phyloP scores from a whole-genome alignment of 2,329 filamentous ascomycete genomes.

The Exophiala aquamarina region DNA sequence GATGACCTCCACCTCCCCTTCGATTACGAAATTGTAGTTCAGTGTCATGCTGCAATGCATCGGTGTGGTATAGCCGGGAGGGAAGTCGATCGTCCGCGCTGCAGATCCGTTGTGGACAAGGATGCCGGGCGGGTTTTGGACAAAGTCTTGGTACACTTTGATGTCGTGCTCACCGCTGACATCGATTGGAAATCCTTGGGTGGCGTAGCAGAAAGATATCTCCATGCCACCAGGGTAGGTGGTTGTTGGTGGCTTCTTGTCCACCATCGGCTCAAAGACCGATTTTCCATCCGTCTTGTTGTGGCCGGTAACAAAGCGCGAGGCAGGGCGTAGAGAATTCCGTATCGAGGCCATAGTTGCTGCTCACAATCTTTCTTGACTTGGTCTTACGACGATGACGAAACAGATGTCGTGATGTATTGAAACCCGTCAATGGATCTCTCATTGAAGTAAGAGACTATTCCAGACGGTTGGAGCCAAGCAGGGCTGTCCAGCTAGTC shows the following conservation, averaged over 20 bases:
- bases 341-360: too few species aligned
- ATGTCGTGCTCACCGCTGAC: slow-evolving; percentile 1
- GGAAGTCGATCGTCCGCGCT: slow-evolving; percentile 43
- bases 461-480: too few species aligned
- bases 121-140: slow-evolving; percentile 4
- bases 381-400: too few species aligned
- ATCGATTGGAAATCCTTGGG: neutral
- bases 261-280: neutral
- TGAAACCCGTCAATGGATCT: too few species aligned
- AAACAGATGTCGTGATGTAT: too few species aligned
- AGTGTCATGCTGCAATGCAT: slow-evolving; percentile 57
- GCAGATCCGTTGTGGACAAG: slow-evolving; percentile 4
- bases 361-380: too few species aligned
- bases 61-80: slow-evolving; percentile 39
- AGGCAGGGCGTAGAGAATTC: neutral
- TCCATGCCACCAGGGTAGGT: slow-evolving; percentile 6
- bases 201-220: slow-evolving; percentile 7
- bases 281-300: neutral
- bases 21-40: slow-evolving; percentile 55
- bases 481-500: too few species aligned
- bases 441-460: too few species aligned
- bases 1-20: slow-evolving; percentile 52
- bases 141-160: neutral
- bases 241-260: neutral
- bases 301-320: neutral